These are phyloP conservation scores for Pilobolus umbonatus DNA, from an alignment of 192 early-diverging fungal genomes.

Conservation along the genomic window DNA sequence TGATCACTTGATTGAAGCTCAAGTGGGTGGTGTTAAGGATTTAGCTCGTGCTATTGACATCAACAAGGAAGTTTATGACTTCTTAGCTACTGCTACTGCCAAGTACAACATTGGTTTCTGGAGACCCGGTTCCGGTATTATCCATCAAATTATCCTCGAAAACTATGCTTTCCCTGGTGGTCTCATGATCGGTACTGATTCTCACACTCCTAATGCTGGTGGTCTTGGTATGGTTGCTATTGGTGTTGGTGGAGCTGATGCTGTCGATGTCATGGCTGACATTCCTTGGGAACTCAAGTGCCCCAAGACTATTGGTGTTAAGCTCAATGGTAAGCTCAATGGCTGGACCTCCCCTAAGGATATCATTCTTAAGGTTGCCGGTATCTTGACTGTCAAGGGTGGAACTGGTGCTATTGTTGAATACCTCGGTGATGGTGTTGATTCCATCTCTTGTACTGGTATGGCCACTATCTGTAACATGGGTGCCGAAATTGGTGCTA, in stretches of 20 bases:
- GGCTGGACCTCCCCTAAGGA: slow-evolving; percentile 97
- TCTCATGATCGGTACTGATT: slow-evolving; percentile 97
- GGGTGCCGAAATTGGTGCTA: slow-evolving; percentile 98
- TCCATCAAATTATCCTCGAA: slow-evolving; percentile 96
- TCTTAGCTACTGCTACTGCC: slow-evolving; percentile 74
- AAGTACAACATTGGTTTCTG: slow-evolving; percentile 97
- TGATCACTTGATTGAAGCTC: slow-evolving; percentile 96
- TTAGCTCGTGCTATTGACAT: slow-evolving; percentile 77
- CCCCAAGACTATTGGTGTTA: slow-evolving; percentile 92
- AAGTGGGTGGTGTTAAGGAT: slow-evolving; percentile 78
- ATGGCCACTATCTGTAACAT: slow-evolving; percentile 99
- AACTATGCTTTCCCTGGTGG: slow-evolving; percentile 97
- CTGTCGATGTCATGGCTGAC: slow-evolving; percentile 98
- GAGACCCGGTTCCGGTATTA: slow-evolving; percentile 90
- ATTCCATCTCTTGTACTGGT: slow-evolving; percentile 92
- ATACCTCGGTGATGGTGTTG: slow-evolving; percentile 95
- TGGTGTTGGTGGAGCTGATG: slow-evolving; percentile 97
- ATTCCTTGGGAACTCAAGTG: slow-evolving; percentile 99
- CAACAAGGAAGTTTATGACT: slow-evolving; percentile 94
- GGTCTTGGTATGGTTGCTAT: slow-evolving; percentile 95
- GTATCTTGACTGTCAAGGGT: slow-evolving; percentile 94
- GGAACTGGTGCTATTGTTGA: slow-evolving; percentile 96
- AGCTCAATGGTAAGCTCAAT: slow-evolving; percentile 77
- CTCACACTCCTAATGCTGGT: slow-evolving; percentile 97
- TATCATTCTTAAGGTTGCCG: slow-evolving; percentile 92